Evolutionary conservation across 345 rosid species (phyloP), one percentile per base, ranked within the genome.

Genomic region (Combretum micranthum): DNA sequence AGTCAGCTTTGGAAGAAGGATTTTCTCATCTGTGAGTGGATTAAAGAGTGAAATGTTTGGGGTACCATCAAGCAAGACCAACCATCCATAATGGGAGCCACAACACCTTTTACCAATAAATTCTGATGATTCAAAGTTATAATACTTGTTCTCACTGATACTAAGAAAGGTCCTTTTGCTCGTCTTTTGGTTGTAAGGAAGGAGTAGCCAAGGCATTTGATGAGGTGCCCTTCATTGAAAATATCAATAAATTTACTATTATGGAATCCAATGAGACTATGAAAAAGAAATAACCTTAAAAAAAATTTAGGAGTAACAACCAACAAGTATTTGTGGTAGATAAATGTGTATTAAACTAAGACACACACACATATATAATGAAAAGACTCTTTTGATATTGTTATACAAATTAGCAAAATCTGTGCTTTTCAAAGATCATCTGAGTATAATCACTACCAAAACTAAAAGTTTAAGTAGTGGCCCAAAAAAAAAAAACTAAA

Each of bases 141-240:
- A 56, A 26, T 18, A 56, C 46, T 56, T 56, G 47, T 42, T 56
- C 60, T 56, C 60, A 12, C 7, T 42, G 44, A 42, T 20, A 14
- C 60, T 56, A 18, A 56, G 25, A 56, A 56, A 56, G 21, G 39
- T 42, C 15, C 60, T 19, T 18, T 17, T 21, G 15, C 44, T 49
- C 14, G 60, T 44, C 48, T 56, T 49, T n/a, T 43, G 50, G 21
- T 42, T 42, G 21, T 44, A 56, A 56, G 60, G 50, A 16, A 37
- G 60, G 20, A 56, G 60, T 15, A 42, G 17, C 60, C 60, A 56
- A 16, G 60, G 60, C 60, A 56, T 42, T 56, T 56, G 60, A 56
- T 5, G 19, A 56, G 60, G 60, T 37, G 44, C 60, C 60, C 60
- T 56, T 56, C 44, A 49, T 42, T 42, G 60, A 42, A 1, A 13